Percentiles rank a stretch among this genome's conserved stretches.
These are phyloP conservation scores for Phalaenopsis equestris DNA, from an alignment of 106 monocot genomes.

Conservation along the genomic window DNA sequence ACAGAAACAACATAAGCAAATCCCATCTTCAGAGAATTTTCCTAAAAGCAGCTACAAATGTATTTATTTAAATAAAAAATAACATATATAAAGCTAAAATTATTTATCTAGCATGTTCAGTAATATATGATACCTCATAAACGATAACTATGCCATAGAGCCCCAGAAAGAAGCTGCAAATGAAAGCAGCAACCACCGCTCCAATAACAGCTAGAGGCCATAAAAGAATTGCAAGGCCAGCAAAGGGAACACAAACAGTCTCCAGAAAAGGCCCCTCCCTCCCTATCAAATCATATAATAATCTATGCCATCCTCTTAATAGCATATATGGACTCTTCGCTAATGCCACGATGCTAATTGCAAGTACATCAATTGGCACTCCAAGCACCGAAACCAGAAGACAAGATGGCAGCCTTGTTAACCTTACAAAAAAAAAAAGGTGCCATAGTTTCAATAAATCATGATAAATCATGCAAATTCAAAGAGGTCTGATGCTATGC, in stretches of 20 bases:
- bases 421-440: constrained; percentile 26
- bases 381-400: constrained; percentile 50
- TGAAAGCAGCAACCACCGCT: constrained; percentile 43
- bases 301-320: constrained; percentile 71
- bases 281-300: constrained; percentile 61
- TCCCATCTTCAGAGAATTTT: constrained; percentile 70
- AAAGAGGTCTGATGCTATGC: neutral
- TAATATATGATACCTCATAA: constrained; percentile 47
- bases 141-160: constrained; percentile 45
- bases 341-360: constrained; percentile 45
- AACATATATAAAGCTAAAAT: neutral
- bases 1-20: constrained; percentile 63
- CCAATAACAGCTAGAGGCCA: constrained; percentile 80
- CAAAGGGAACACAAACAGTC: constrained; percentile 84
- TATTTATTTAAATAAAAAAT: neutral
- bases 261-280: constrained; percentile 82
- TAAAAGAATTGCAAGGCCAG: constrained; percentile 65
- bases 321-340: constrained; percentile 82
- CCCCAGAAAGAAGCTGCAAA: constrained; percentile 70
- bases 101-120: neutral
- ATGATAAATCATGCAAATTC: neutral
- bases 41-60: constrained; percentile 25
- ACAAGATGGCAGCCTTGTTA: constrained; percentile 47
- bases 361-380: constrained; percentile 45
- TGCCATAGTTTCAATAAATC: too few species aligned